A percentile compares a stretch with the other conserved stretches of the same genome.
Evolutionary conservation across 2,329 filamentous ascomycete species (phyloP).

Genomic region (Grosmannia serpens): DNA sequence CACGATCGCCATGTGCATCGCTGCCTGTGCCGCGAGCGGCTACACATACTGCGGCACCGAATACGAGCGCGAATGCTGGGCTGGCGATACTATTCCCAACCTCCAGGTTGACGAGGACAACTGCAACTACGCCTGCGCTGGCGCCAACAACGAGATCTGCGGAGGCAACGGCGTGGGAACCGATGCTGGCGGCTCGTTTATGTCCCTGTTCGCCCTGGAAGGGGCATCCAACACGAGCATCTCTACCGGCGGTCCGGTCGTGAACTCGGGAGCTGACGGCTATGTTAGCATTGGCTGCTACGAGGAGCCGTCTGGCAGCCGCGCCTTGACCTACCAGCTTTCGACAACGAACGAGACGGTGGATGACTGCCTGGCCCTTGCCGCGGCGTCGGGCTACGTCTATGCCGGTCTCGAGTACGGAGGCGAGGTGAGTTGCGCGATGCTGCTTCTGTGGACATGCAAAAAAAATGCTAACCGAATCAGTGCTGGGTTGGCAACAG

Average conservation of each 20-base stretch:
- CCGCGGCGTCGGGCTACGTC: slow-evolving; percentile 10
- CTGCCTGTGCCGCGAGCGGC: slow-evolving; percentile 24
- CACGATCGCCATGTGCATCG: slow-evolving; percentile 34
- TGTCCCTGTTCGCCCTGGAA: slow-evolving; percentile 35
- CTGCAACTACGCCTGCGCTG: slow-evolving; percentile 40
- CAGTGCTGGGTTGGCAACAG: slow-evolving; percentile 9
- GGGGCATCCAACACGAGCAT: slow-evolving; percentile 11
- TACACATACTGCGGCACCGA: slow-evolving; percentile 35
- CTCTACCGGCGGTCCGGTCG: slow-evolving; percentile 13
- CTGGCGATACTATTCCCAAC: slow-evolving; percentile 33
- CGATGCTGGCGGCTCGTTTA: slow-evolving; percentile 24
- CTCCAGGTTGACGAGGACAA: slow-evolving; percentile 30
- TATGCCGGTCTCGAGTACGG: slow-evolving; percentile 24
- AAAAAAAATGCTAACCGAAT: not conserved
- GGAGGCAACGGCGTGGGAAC: slow-evolving; percentile 35
- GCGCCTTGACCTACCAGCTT: slow-evolving; percentile 12
- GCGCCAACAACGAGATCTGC: slow-evolving; percentile 37
- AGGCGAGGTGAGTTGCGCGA: slow-evolving; percentile 4
- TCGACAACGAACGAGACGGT: slow-evolving; percentile 13
- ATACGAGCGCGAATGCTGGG: slow-evolving; percentile 44
- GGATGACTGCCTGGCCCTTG: slow-evolving; percentile 13
- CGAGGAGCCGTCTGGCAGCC: slow-evolving; percentile 13
- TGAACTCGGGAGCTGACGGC: slow-evolving; percentile 23
- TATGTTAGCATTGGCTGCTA: slow-evolving; percentile 25
- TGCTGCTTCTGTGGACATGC: not conserved